Evolutionary conservation across 2,329 filamentous ascomycete genomes (phyloP), one percentile per base, ranked within the genome.

Genomic region (Aspergillus brasiliensis): DNA sequence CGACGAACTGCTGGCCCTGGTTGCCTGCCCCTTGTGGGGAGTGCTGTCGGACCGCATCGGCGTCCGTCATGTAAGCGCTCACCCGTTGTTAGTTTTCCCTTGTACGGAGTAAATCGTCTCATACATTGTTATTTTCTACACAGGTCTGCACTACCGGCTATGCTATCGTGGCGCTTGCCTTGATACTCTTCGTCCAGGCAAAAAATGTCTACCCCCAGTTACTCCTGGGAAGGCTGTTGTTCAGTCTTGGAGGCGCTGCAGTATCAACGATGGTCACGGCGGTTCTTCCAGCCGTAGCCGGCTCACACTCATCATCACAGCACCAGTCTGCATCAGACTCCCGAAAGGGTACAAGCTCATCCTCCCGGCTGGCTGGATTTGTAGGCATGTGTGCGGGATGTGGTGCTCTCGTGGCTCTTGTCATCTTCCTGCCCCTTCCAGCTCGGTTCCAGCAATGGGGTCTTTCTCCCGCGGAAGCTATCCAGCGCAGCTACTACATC

Each of bases 241-340:
- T 99, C 77, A 95, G 93, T 66, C 69, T 97, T 17, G 95, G 95
- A 23, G 95, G 91, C 19, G 92, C 93, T n/a, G 95, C 94, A 21
- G 88, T 91, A 83, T 93, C 92, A 13, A 98, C 95, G 1, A 99
- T 99, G 95, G 95, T 99, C 19, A 98, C 95, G 8, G 95, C 95
- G 3, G 92, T 96, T 48, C 82, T 99, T 23, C 95, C 95, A 1
- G 88, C 83, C 27, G 86, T 90, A 77, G 85, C 85, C 28, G 69
- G 73, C 62, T 74, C 74, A 65, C 46, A 49, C 46, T 63, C 73
- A 57, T 66, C 68, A 28, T 71, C 71, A 23, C 13, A 52, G 23
- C 52, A 54, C 25, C 8, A 47, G n/a, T 44, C 56, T 13, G 44
- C 54, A 28, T 49, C 56, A 7, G 58, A 48, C 25, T 40, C 58